Conservation (phyloP, 208 protist species). For the Lotmaria passim region DNA sequence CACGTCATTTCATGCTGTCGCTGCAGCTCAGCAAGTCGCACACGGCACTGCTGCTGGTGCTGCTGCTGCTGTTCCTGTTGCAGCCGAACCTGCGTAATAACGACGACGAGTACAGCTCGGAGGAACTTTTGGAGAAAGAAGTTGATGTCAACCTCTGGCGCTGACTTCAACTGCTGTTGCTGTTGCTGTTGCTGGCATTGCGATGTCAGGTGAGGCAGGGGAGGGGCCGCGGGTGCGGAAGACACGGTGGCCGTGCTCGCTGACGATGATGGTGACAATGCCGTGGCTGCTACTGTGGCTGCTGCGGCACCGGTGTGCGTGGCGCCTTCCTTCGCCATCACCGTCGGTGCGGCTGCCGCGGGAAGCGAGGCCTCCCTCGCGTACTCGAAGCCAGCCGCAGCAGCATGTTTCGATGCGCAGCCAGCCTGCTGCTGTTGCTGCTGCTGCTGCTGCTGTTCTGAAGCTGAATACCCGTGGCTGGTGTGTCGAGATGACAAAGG, state of each 20-base stretch:
- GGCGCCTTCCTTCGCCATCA: too few relatives aligned
- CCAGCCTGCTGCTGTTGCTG: neutral
- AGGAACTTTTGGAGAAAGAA: slow-evolving; percentile 65
- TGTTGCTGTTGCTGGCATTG: slow-evolving; percentile 6
- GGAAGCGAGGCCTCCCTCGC: too few relatives aligned
- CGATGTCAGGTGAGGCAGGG: too few relatives aligned
- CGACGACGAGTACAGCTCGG: slow-evolving; percentile 57
- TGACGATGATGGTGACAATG: neutral
- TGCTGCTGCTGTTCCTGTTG: slow-evolving; percentile 30
- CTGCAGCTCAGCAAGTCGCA: slow-evolving; percentile 11
- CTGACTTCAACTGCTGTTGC: neutral
- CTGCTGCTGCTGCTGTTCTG: slow-evolving; percentile 5
- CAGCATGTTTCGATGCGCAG: too few relatives aligned
- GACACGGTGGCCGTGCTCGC: too few relatives aligned
- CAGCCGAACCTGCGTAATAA: slow-evolving; percentile 55
- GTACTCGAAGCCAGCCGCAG: too few relatives aligned
- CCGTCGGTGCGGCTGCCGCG: too few relatives aligned
- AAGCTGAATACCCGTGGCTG: neutral
- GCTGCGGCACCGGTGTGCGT: neutral
- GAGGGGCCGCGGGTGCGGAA: too few relatives aligned
- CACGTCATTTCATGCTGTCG: slow-evolving; percentile 23
- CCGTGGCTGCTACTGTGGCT: neutral
- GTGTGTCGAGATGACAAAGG: neutral
- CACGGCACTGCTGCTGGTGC: slow-evolving; percentile 14
- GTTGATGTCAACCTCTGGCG: slow-evolving; percentile 25